Conservation (phyloP, 768 basidiomycete genomes). For the Russula vinacea region DNA sequence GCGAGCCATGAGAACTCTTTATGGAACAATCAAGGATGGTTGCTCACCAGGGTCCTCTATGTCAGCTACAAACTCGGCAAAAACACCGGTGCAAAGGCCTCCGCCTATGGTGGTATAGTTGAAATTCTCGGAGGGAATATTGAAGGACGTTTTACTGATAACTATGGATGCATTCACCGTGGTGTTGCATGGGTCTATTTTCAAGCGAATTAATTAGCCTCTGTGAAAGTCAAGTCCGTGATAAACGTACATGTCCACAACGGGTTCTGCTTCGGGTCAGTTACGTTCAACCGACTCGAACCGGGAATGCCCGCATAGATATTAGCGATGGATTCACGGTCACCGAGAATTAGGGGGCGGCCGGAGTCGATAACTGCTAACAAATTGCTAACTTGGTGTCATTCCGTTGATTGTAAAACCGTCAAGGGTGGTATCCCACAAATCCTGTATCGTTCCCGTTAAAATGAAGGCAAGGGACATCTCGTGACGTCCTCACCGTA, state of each 20-base stretch:
- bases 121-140: too few species aligned
- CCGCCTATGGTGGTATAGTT: too few species aligned
- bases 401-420: not conserved
- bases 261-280: accelerated
- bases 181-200: not conserved
- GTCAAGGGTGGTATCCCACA: not conserved
- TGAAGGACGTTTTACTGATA: not conserved
- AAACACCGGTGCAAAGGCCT: not conserved
- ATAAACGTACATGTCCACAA: not conserved
- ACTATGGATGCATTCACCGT: not conserved
- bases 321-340: not conserved
- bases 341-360: not conserved
- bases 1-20: not conserved
- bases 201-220: not conserved
- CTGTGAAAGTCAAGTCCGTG: not conserved
- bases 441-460: not conserved
- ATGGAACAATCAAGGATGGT: too few species aligned
- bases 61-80: too few species aligned
- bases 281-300: too few species aligned
- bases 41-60: too few species aligned
- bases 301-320: not conserved
- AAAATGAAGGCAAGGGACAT: not conserved
- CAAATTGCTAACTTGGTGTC: not conserved
- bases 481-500: not conserved
- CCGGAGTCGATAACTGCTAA: not conserved